These are phyloP conservation scores for Daedaleopsis nitida DNA, from an alignment of 768 basidiomycete species.

Conservation along the genomic window DNA sequence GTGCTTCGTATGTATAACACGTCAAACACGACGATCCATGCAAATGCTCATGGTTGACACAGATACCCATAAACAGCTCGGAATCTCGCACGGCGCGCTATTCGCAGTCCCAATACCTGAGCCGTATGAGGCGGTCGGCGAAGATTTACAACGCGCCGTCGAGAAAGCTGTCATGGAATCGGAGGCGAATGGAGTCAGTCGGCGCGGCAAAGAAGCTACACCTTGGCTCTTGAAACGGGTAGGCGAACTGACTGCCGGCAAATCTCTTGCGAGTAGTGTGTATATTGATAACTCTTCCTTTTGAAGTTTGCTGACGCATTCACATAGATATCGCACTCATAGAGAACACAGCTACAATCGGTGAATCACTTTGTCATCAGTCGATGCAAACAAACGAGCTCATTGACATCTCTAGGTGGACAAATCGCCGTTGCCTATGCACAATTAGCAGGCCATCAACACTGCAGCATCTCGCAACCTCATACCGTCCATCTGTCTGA, in stretches of 20 bases:
- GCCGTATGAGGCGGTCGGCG: constrained; percentile 67
- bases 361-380: constrained; percentile 40
- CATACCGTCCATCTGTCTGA: not conserved
- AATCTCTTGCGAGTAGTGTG: constrained; percentile 73
- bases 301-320: not conserved
- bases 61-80: constrained; percentile 75
- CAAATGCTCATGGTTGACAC: not conserved
- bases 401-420: constrained; percentile 50
- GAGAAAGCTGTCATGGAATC: constrained; percentile 86
- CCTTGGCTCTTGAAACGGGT: constrained; percentile 92
- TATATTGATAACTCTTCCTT: not conserved
- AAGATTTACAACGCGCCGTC: constrained; percentile 71
- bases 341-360: constrained; percentile 84
- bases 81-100: constrained; percentile 74
- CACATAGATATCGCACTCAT: constrained; percentile 79
- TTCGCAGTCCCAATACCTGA: constrained; percentile 91
- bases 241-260: constrained; percentile 74
- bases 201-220: constrained; percentile 86
- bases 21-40: not conserved
- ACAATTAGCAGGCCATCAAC: constrained; percentile 37
- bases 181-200: constrained; percentile 75
- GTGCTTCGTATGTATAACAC: constrained; percentile 61
- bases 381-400: not conserved
- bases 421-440: constrained; percentile 80
- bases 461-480: not conserved